Evolutionary conservation across 768 basidiomycete genomes (phyloP).

Genomic region (Dioszegia aurantiaca): DNA sequence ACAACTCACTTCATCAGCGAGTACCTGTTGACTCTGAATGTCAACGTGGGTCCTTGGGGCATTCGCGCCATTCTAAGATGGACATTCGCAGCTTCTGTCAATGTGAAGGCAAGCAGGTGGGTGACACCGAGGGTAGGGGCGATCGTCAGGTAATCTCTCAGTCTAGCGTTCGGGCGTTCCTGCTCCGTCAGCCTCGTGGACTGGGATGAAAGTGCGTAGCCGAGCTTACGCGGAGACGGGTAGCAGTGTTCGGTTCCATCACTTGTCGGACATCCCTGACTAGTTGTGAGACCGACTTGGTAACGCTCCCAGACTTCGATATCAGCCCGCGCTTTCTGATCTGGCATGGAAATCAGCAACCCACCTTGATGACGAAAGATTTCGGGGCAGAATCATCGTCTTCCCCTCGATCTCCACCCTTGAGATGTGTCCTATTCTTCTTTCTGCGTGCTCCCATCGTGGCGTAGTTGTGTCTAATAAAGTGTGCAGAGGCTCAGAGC

Average conservation of each 20-base stretch:
- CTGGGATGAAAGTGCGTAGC: conserved; percentile 15
- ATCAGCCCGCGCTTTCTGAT: conserved; percentile 7
- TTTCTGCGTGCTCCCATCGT: conserved; percentile 45
- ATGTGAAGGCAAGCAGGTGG: conserved; percentile 85
- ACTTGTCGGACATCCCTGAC: conserved; percentile 90
- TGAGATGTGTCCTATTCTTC: conserved; percentile 52
- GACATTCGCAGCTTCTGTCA: conserved; percentile 66
- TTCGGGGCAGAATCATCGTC: conserved; percentile 61
- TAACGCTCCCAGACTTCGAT: conserved; percentile 75
- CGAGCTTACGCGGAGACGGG: conserved; percentile 71
- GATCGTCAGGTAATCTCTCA: conserved; percentile 83
- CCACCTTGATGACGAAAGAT: conserved; percentile 84
- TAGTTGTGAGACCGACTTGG: conserved; percentile 77
- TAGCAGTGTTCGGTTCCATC: conserved; percentile 97
- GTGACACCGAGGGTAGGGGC: conserved; percentile 86
- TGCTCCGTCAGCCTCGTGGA: conserved; percentile 48
- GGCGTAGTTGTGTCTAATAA: neutral
- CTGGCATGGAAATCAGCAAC: conserved; percentile 3
- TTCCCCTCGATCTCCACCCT: conserved; percentile 40
- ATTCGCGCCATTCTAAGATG: conserved; percentile 77
- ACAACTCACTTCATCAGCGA: conserved; percentile 67
- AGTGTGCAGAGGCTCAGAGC: too few species aligned
- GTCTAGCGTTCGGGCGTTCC: conserved; percentile 82
- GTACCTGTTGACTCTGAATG: conserved; percentile 87
- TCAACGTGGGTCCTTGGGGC: conserved; percentile 87